Conservation (phyloP, 140 eudicot genomes). For the Bidens hawaiensis region DNA sequence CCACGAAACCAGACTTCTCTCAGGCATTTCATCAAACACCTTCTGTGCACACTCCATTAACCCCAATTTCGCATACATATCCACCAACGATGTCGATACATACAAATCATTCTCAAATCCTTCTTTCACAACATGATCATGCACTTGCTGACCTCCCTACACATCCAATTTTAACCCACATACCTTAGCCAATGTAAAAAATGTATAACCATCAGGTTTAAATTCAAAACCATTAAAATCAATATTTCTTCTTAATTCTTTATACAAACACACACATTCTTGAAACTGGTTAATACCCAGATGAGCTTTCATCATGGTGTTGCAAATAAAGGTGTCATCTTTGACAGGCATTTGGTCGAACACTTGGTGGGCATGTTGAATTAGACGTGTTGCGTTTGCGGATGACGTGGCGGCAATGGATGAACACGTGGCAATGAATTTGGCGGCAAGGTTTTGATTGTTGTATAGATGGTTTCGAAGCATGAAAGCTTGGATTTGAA, state of each 20-base stretch:
- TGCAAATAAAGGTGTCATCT: conserved; percentile 54
- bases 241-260: conserved; percentile 25
- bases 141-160: conserved; percentile 54
- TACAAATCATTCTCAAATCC: conserved; percentile 52
- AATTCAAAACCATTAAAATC: conserved; percentile 24
- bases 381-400: conserved; percentile 12
- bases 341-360: conserved; percentile 45
- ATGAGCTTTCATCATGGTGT: conserved; percentile 67
- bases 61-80: conserved; percentile 74
- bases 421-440: conserved; percentile 47
- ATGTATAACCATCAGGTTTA: conserved; percentile 56
- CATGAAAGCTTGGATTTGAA: conserved; percentile 76
- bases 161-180: conserved; percentile 38
- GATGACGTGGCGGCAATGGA: conserved; percentile 15
- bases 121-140: conserved; percentile 45
- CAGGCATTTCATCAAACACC: conserved; percentile 77
- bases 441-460: conserved; percentile 60
- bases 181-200: conserved; percentile 48
- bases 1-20: conserved; percentile 77
- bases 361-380: conserved; percentile 55
- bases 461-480: conserved; percentile 46
- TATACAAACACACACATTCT: conserved; percentile 40
- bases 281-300: conserved; percentile 33
- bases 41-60: conserved; percentile 51
- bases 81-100: conserved; percentile 63